Evolutionary conservation across 768 basidiomycete genomes (phyloP), one percentile per base, ranked within the genome.

Genomic region (Cystofilobasidium bisporidii): DNA sequence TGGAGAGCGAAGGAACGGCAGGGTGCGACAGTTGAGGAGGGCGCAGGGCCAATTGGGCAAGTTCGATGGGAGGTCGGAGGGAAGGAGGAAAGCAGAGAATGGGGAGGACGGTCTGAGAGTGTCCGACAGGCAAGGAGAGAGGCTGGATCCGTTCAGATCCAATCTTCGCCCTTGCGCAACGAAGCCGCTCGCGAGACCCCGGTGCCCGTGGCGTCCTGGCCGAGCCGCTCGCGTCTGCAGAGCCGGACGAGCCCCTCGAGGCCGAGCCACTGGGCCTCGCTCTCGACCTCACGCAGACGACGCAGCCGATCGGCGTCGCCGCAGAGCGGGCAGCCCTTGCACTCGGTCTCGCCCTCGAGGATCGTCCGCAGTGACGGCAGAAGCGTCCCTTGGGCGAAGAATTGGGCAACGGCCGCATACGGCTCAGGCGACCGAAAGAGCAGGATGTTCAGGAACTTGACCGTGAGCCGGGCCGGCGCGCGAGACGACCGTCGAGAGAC

Each of bases 381-480:
- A 4, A 68, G 56, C 30, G 22, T 12, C 40, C 61, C 67, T 15
- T 50, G 33, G 22, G 67, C 43, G 61, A 22, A 58, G 32, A 63
- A 68, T 36, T 63, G 62, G 38, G 32, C 6, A 22, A 68, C 61
- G 28, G 67, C 61, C 26, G 47, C 11, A 43, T 68, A 68, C 2
- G 67, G 55, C 40, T 68, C 67, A 3, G 67, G 67, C 1, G 53
- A 57, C 22, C 67, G 61, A n/a, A 62, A 40, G 30, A 68, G 61
- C 17, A 68, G 67, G n/a, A 68, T 32, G 24, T 68, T 59, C 33
- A 68, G 57, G 55, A 62, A 58, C 30, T 56, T 56, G 53, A 32
- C 32, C 22, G 64, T 32, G n/a, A 41, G 18, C 18, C 17, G 30
- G 53, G 57, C 33, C 50, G 30, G 53, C 20, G 53, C 30, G 17